A percentile compares a stretch with the other conserved stretches of the same genome.
phyloP scores from a whole-genome alignment of 176 grass and related monocot genomes.

The Phoenix dactylifera region DNA sequence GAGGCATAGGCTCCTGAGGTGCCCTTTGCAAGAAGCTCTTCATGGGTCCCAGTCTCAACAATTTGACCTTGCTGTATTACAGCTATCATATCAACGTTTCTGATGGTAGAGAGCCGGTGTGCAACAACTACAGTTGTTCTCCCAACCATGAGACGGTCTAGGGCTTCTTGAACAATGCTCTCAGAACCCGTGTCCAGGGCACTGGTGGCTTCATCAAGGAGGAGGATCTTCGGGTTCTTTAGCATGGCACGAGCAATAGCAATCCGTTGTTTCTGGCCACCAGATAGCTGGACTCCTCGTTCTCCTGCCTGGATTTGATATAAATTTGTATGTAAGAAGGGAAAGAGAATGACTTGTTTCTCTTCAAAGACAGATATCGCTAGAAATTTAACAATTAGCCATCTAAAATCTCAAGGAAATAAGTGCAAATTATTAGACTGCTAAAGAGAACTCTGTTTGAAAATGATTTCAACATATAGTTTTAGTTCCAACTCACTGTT shows the following conservation, averaged over 20 bases:
- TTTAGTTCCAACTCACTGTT: no score
- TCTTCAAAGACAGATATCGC: no score
- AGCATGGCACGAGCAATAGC: conserved; percentile 93
- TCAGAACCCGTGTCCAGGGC: conserved; percentile 94
- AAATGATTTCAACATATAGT: no score
- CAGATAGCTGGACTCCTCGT: conserved; percentile 83
- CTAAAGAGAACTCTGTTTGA: no score
- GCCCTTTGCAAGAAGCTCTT: conserved; percentile 74
- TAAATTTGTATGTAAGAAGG: no score
- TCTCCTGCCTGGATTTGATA: conserved; percentile 54
- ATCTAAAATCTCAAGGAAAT: no score
- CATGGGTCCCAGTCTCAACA: conserved; percentile 84
- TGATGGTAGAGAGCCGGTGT: conserved; percentile 86
- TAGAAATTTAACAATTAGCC: no score
- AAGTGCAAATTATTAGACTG: no score
- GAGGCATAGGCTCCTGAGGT: conserved; percentile 75
- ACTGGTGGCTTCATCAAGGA: conserved; percentile 98
- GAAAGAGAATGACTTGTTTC: no score
- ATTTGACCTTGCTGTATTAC: conserved; percentile 93
- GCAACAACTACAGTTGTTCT: conserved; percentile 94
- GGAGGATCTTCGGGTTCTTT: conserved; percentile 92
- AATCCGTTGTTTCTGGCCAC: conserved; percentile 97
- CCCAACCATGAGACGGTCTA: conserved; percentile 89
- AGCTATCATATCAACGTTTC: conserved; percentile 81
- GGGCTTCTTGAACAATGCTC: conserved; percentile 86